Evolutionary conservation across 2,329 filamentous ascomycete genomes (phyloP), one percentile per base, ranked within the genome.

Genomic region (Hypoxylon sp.): DNA sequence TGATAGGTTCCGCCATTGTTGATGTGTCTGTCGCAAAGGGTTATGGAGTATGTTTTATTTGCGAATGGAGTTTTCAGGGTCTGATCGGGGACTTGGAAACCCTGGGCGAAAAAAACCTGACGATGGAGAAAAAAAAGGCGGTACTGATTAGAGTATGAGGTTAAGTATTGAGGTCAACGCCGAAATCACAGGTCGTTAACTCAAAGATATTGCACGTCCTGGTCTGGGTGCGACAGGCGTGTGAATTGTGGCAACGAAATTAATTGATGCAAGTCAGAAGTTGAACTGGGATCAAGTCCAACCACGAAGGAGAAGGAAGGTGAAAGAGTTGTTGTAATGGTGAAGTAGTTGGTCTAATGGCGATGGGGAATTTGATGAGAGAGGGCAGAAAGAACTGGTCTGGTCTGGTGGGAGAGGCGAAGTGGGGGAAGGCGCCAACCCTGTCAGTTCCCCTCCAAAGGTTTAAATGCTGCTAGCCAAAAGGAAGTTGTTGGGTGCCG

Each of bases 1-100:
- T 87, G 78, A 89, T 89, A 70, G 87, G 87, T 79, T 89, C 87
- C 76, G 87, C 86, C 86, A 89, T 89, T 75, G 75, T 82, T 79
- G 79, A 73, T 73, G 63, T 61, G 67, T 56, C 60, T 56, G 63
- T 68, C 62, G 60, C 61, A 57, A 57, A 23, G 63, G 60, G 38
- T 7, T 64, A 67, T 56, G 71, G 70, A 73, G 62, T 61, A 72
- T 72, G 60, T 57, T 64, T 56, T 51, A 51, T 63, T 63, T 45
- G 56, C 21, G 38, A 45, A 70, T 64, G 63, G 63, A 56, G 65
- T 59, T 69, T 72, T 73, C 57, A 61, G 61, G 68, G 59, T 66
- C 45, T 66, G 51, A 56, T 69, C 21, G 43, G 28, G 52, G 58
- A 70, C 60, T 74, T 65, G 57, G 50, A 61, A 62, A 58, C 52